These are phyloP conservation scores for Cryptosporidium parvum DNA, from an alignment of 169 alveolate genomes.

Conservation along the genomic window DNA sequence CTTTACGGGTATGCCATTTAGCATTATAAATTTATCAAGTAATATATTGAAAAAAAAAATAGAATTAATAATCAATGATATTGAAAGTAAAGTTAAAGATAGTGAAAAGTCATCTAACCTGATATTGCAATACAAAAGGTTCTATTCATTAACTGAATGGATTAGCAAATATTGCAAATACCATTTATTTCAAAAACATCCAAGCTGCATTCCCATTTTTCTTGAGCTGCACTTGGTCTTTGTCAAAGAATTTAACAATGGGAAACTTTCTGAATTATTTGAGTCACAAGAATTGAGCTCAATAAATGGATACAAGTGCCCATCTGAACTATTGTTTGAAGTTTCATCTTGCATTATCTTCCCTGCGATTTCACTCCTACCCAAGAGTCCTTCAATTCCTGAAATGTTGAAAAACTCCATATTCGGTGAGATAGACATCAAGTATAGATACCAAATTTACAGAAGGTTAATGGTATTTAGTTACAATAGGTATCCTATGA, in stretches of 20 bases:
- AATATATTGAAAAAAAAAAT: slow-evolving; percentile 17
- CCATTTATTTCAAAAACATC: slow-evolving; percentile 35
- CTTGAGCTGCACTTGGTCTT: slow-evolving; percentile 23
- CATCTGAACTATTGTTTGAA: slow-evolving; percentile 35
- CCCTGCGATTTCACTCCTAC: slow-evolving; percentile 67
- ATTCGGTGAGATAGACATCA: slow-evolving; percentile 9
- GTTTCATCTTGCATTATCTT: slow-evolving; percentile 19
- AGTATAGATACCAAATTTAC: slow-evolving; percentile 45
- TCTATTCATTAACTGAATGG: slow-evolving; percentile 37
- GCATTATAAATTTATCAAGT: slow-evolving; percentile 31
- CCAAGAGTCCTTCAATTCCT: slow-evolving; percentile 44
- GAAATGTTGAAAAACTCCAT: slow-evolving; percentile 34
- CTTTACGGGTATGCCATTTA: slow-evolving; percentile 29
- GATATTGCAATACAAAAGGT: slow-evolving; percentile 5
- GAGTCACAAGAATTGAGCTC: background rate
- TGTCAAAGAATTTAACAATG: background rate
- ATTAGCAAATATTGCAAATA: slow-evolving; percentile 47
- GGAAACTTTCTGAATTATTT: background rate
- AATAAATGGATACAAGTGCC: slow-evolving; percentile 4
- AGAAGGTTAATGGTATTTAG: slow-evolving; percentile 33
- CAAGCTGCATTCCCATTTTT: slow-evolving; percentile 22
- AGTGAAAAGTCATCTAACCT: background rate
- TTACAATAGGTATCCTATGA: slow-evolving; percentile 65
- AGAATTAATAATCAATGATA: background rate
- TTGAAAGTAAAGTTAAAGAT: slow-evolving; percentile 12